Percentiles rank a stretch among this genome's conserved stretches.
These are phyloP conservation scores for Boletus edulis DNA, from an alignment of 768 basidiomycete genomes.

Conservation along the genomic window DNA sequence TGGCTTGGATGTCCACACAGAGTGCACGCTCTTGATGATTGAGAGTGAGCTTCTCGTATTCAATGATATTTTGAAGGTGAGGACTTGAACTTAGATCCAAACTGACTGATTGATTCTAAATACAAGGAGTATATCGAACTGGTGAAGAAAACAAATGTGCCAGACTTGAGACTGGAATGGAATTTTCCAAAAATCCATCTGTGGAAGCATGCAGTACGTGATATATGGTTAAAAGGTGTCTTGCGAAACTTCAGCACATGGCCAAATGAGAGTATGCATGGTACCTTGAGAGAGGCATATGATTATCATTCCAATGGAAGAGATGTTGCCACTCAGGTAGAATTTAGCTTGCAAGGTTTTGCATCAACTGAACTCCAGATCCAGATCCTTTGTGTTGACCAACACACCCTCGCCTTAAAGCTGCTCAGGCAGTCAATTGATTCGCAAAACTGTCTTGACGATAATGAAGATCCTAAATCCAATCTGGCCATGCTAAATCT, in stretches of 20 bases:
- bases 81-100: background rate
- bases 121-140: background rate
- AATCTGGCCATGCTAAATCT: no score
- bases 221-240: constrained; percentile 34
- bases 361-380: background rate
- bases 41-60: background rate
- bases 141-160: no score
- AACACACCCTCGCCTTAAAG: constrained; percentile 4
- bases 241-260: constrained; percentile 32
- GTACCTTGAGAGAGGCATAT: background rate
- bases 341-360: no score
- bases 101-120: background rate
- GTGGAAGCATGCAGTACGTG: constrained; percentile 31
- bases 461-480: no score
- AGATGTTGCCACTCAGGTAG: background rate
- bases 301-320: background rate
- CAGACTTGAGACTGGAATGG: constrained; percentile 12
- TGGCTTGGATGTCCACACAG: background rate
- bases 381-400: constrained; percentile 12
- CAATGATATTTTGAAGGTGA: background rate
- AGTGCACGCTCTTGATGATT: background rate
- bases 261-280: constrained; percentile 27
- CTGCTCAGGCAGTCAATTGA: constrained; percentile 1
- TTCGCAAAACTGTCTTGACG: background rate
- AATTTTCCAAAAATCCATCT: constrained; percentile 37